Percentiles rank a stretch among this genome's conserved stretches.
These are phyloP conservation scores for Somion occarium DNA, from an alignment of 1,284 basidiomycete genomes.

Conservation along the genomic window DNA sequence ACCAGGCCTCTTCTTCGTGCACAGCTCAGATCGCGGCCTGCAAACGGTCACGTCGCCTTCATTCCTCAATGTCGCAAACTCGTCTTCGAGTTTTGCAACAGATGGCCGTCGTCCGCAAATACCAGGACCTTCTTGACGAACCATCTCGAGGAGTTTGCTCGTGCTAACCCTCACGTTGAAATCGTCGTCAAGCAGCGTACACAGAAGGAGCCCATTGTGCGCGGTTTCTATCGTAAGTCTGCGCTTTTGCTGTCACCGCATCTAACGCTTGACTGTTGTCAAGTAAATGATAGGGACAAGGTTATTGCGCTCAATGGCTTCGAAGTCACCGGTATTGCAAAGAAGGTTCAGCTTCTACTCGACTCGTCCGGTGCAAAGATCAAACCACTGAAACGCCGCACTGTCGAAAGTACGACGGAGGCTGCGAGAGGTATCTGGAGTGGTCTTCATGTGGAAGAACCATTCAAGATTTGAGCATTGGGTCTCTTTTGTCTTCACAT, in stretches of 20 bases:
- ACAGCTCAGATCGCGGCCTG: slow-evolving; percentile 52
- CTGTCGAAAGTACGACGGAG: slow-evolving; percentile 74
- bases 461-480: slow-evolving; percentile 37
- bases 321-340: slow-evolving; percentile 64
- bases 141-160: slow-evolving; percentile 58
- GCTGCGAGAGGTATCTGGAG: slow-evolving; percentile 84
- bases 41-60: slow-evolving; percentile 68
- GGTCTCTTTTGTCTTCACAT: not conserved
- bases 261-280: slow-evolving; percentile 11
- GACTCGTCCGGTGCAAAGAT: slow-evolving; percentile 84
- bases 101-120: slow-evolving; percentile 69
- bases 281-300: slow-evolving; percentile 79
- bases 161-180: slow-evolving; percentile 74
- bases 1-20: slow-evolving; percentile 49
- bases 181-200: slow-evolving; percentile 73
- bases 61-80: slow-evolving; percentile 75
- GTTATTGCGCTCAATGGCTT: slow-evolving; percentile 70
- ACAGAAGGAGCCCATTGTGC: slow-evolving; percentile 67
- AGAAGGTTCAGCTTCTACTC: slow-evolving; percentile 77
- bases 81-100: slow-evolving; percentile 82
- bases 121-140: slow-evolving; percentile 65
- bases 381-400: slow-evolving; percentile 63
- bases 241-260: slow-evolving; percentile 3
- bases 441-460: slow-evolving; percentile 64
- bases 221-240: slow-evolving; percentile 69